phyloP scores from a whole-genome alignment of 176 grass and related monocot genomes.

The Raddia distichophylla region DNA sequence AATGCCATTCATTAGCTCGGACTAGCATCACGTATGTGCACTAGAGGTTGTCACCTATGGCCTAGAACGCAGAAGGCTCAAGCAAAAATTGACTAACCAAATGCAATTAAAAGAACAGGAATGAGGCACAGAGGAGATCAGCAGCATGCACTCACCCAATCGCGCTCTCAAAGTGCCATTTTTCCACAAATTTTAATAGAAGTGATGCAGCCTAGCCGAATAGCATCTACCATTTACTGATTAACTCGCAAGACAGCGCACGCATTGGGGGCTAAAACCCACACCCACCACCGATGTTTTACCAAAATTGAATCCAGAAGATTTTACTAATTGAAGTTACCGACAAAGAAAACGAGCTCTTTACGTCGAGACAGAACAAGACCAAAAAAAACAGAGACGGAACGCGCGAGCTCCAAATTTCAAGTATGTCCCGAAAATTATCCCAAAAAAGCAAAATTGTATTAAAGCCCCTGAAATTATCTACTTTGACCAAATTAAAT shows the following conservation, averaged over 20 bases:
- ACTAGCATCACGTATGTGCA: not conserved
- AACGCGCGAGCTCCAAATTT: slow-evolving; percentile 39
- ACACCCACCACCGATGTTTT: slow-evolving; percentile 15
- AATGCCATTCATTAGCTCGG: not conserved
- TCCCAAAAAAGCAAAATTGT: slow-evolving; percentile 25
- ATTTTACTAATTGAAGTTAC: slow-evolving; percentile 40
- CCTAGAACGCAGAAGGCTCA: not conserved
- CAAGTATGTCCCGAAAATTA: slow-evolving; percentile 42
- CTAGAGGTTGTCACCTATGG: not conserved
- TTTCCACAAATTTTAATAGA: not conserved
- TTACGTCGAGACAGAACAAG: not conserved
- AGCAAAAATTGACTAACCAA: not conserved
- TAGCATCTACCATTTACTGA: not conserved
- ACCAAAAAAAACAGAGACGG: not conserved
- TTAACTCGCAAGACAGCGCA: not conserved
- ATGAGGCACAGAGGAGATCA: not conserved
- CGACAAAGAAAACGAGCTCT: not conserved
- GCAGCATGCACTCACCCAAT: not conserved
- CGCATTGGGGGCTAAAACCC: not conserved
- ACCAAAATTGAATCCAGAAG: slow-evolving; percentile 19
- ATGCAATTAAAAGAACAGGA: not conserved
- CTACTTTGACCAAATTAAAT: slow-evolving; percentile 34
- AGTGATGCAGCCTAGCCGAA: slow-evolving; percentile 8
- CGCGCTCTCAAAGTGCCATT: not conserved
- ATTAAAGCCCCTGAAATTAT: not conserved